Base-by-base conservation (phyloP, 2,329 filamentous ascomycete species). In the Periconia macrospinosa region DNA sequence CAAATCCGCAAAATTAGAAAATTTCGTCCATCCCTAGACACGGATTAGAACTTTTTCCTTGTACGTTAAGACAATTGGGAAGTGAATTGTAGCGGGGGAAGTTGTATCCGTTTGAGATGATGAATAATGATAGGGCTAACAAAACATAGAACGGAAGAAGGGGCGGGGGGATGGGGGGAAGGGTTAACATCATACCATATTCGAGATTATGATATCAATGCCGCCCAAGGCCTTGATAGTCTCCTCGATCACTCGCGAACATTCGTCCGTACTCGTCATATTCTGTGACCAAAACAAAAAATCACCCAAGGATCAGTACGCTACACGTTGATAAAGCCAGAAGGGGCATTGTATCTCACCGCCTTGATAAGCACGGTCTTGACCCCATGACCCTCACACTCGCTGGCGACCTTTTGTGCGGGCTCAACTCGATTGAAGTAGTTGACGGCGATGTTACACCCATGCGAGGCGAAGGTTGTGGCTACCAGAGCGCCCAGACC, bases 121-220 rank as follows among this genome's bases (percentile, higher is more conserved):
- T 27, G 23, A 8, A 33, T 2, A 30, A 44, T 27, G 15, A 11
- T 45, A 13, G 33, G 15, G 11, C 5, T 3, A 37, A n/a, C 11
- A 10, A 37, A 3, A 37, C 11, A 37, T 5, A 37, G 33, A 37
- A n/a, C 5, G 33, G 15, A n/a, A 37, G 11, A 13, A n/a, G 15
- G 33, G 15, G 33, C 5, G 33, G 3, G 33, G 15, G 15, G 11
- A 37, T 6, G 11, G 33, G 11, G 30, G 30, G 13, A 33, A 33
- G 8, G 30, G 13, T 43, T 19, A 19, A 17, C 20, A 8, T 15
- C 15, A 37, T 64, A 85, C 83, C 17, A 88, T 88, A 71, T 94
- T 94, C 2, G 87, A 89, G 63, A 93, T 84, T 44, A 94, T 78
- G 41, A 91, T 81, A 73, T 94, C 90, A n/a, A 94, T 71, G 1